Conservation (phyloP, 2,329 filamentous ascomycete species). For the Niveomyces coronatus region DNA sequence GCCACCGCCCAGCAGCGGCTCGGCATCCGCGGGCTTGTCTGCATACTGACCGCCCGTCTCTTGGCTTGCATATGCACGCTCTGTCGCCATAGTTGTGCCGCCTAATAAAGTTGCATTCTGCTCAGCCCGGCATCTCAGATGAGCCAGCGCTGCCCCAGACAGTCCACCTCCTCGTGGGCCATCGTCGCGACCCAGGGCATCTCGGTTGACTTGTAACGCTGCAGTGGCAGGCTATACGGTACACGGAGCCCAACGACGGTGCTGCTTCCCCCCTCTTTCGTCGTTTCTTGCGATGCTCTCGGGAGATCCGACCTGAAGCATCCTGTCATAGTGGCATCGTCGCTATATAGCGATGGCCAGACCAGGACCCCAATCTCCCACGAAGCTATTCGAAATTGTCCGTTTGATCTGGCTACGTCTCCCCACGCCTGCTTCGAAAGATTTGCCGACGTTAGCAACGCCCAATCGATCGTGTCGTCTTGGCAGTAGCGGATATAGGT, state of each 20-base stretch:
- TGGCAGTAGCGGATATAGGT: constrained; percentile 63
- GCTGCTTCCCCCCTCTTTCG: constrained; percentile 15
- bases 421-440: constrained; percentile 87
- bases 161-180: constrained; percentile 51
- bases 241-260: constrained; percentile 59
- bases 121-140: not conserved
- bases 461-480: constrained; percentile 62
- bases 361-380: constrained; percentile 79
- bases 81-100: no score
- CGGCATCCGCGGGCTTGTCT: not conserved
- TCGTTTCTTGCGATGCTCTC: not conserved
- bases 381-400: constrained; percentile 61
- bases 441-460: constrained; percentile 82
- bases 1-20: no score
- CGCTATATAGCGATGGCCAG: constrained; percentile 55
- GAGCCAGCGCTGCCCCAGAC: constrained; percentile 36
- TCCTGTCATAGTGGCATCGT: constrained; percentile 51
- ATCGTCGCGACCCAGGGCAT: constrained; percentile 67
- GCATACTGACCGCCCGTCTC: not conserved
- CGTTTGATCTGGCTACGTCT: constrained; percentile 42
- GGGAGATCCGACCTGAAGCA: constrained; percentile 55
- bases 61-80: no score
- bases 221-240: constrained; percentile 72
- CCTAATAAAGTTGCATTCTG: not conserved
- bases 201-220: constrained; percentile 51